A percentile compares a stretch with the other conserved stretches of the same genome.
Conservation (phyloP, 495 filamentous ascomycete genomes). For the Recurvomyces mirabilis region DNA sequence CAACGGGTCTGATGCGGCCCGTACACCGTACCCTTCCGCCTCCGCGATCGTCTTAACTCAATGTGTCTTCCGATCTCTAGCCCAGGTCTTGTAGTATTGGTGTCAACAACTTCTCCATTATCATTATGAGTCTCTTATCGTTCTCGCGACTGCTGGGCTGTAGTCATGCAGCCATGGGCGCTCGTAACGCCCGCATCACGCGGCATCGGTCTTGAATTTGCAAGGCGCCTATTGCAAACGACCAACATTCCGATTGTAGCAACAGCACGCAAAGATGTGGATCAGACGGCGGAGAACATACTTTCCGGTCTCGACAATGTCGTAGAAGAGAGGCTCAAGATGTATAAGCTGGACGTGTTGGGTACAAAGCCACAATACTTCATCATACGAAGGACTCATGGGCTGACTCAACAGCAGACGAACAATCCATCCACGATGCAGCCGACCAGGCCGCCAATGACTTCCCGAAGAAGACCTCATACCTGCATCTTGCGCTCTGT, state of each 20-base stretch:
- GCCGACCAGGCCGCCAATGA: conserved; percentile 24
- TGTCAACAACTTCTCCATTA: too few species aligned
- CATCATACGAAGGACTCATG: not conserved
- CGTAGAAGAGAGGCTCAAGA: conserved; percentile 37
- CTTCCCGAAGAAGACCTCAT: conserved; percentile 39
- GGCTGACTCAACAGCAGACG: conserved; percentile 29
- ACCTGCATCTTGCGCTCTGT: conserved; percentile 58
- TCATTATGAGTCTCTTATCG: too few species aligned
- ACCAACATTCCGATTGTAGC: conserved; percentile 61
- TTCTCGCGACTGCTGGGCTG: too few species aligned
- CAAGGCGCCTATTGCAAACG: conserved; percentile 51
- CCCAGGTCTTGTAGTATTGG: too few species aligned
- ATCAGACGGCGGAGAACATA: conserved; percentile 40
- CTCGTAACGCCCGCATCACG: conserved; percentile 57
- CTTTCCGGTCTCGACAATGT: conserved; percentile 39
- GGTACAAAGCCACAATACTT: conserved; percentile 29
- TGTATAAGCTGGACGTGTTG: conserved; percentile 50
- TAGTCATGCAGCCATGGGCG: conserved; percentile 30
- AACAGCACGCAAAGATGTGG: conserved; percentile 51
- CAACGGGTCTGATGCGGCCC: too few species aligned
- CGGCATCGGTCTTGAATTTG: conserved; percentile 63
- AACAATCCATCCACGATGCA: conserved; percentile 37
- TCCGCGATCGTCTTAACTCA: too few species aligned
- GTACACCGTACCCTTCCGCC: too few species aligned
- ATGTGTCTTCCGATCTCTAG: too few species aligned